A percentile compares a stretch with the other conserved stretches of the same genome.
Evolutionary conservation across 2,329 filamentous ascomycete species (phyloP).

Genomic region (Blumeria graminis): DNA sequence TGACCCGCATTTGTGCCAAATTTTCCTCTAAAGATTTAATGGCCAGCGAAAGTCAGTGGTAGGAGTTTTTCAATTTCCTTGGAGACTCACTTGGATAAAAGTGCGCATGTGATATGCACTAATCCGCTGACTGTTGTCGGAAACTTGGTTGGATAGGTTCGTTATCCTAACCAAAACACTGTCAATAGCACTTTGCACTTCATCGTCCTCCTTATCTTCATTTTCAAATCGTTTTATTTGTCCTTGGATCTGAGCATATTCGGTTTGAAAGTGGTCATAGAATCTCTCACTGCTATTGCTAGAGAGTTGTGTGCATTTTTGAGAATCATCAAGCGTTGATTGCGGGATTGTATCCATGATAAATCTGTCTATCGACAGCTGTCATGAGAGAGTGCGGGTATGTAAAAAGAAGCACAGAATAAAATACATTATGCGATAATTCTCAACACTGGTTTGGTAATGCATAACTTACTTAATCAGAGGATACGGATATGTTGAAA

Average conservation of each 20-base stretch:
- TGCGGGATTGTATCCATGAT: no score
- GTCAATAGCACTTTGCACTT: conserved; percentile 61
- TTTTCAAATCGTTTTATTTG: conserved; percentile 45
- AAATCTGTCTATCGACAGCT: no score
- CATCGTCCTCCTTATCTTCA: conserved; percentile 38
- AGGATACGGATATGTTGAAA: no score
- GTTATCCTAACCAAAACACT: conserved; percentile 59
- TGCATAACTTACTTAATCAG: no score
- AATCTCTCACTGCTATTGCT: conserved; percentile 44
- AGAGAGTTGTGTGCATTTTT: not conserved
- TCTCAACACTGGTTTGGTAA: no score
- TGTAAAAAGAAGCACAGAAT: no score
- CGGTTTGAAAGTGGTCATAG: conserved; percentile 60
- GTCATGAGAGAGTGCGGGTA: no score
- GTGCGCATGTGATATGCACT: conserved; percentile 76
- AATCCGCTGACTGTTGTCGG: conserved; percentile 58
- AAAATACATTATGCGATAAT: no score
- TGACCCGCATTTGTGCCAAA: conserved; percentile 42
- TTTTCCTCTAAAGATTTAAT: conserved; percentile 64
- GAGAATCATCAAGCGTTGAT: not conserved
- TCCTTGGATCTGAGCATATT: conserved; percentile 45
- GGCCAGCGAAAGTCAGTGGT: conserved; percentile 22
- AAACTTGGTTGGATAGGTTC: conserved; percentile 58
- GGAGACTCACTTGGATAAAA: conserved; percentile 43
- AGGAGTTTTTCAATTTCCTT: not conserved